A percentile compares a stretch with the other conserved stretches of the same genome.
Evolutionary conservation across 164 flowering plant genomes (phyloP).

Genomic region (Buxus sempervirens): DNA sequence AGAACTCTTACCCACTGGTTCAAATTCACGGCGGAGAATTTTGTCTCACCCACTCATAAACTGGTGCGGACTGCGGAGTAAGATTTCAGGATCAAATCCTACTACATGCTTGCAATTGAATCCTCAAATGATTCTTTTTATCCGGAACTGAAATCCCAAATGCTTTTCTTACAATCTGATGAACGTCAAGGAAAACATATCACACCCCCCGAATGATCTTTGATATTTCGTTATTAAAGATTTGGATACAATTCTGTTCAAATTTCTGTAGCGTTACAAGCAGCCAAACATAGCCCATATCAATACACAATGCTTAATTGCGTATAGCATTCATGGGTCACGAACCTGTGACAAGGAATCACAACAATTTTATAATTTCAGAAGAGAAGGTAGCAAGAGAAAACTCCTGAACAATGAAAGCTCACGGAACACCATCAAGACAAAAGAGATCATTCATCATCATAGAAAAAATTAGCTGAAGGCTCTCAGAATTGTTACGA

Average conservation of each 20-base stretch:
- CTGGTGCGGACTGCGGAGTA: neutral
- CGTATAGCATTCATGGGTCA: no score
- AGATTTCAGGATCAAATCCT: neutral
- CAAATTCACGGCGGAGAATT: no score
- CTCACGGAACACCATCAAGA: neutral
- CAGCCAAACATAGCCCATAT: no score
- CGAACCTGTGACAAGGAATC: neutral
- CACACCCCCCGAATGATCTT: no score
- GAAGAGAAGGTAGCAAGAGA: neutral
- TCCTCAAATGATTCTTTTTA: neutral
- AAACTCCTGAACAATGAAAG: neutral
- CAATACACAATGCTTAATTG: no score
- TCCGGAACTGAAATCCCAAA: no score
- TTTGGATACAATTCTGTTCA: neutral
- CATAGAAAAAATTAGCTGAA: constrained; percentile 2
- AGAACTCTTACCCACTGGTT: no score
- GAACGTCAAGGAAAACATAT: no score
- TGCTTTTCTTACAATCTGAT: no score
- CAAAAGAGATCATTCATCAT: neutral
- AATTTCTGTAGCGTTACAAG: neutral
- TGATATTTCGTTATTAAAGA: no score
- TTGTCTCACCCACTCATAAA: neutral
- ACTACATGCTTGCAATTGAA: neutral
- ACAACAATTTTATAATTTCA: no score
- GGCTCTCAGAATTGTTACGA: constrained; percentile 8